Percentiles rank a stretch among this genome's conserved stretches.
Evolutionary conservation across 2,329 filamentous ascomycete species (phyloP).

Genomic region (Hymenoscyphus salicellus): DNA sequence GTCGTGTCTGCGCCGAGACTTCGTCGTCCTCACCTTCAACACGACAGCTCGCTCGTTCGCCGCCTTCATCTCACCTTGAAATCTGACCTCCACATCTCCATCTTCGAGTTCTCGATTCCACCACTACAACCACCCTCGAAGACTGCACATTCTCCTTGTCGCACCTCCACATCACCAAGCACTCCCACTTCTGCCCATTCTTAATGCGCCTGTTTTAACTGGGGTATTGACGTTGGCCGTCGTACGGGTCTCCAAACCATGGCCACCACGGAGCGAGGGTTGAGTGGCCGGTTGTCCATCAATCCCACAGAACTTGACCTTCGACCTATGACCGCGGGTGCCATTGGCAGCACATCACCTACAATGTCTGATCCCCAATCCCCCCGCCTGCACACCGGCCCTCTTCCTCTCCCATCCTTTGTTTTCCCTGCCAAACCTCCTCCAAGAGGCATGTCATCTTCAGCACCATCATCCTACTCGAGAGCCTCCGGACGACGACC

Average conservation of each 20-base stretch:
- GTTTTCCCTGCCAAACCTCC: conserved; percentile 53
- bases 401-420: conserved; percentile 62
- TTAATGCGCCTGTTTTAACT: conserved; percentile 19
- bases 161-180: background rate
- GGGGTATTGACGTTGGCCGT: conserved; percentile 18
- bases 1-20: background rate
- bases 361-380: conserved; percentile 8
- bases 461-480: conserved; percentile 48
- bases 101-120: conserved; percentile 3
- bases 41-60: background rate
- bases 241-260: conserved; percentile 22
- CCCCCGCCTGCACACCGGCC: conserved; percentile 28
- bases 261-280: conserved; percentile 20
- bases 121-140: background rate
- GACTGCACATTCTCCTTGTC: background rate
- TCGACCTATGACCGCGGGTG: conserved; percentile 10
- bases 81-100: background rate
- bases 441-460: conserved; percentile 44
- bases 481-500: conserved; percentile 50
- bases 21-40: background rate
- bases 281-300: background rate
- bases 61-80: conserved; percentile 1
- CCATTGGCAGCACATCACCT: conserved; percentile 8
- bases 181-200: conserved; percentile 8
- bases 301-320: conserved; percentile 9